Conservation (phyloP, 2,329 filamentous ascomycete species). For the Lasiodiplodia sp. region DNA sequence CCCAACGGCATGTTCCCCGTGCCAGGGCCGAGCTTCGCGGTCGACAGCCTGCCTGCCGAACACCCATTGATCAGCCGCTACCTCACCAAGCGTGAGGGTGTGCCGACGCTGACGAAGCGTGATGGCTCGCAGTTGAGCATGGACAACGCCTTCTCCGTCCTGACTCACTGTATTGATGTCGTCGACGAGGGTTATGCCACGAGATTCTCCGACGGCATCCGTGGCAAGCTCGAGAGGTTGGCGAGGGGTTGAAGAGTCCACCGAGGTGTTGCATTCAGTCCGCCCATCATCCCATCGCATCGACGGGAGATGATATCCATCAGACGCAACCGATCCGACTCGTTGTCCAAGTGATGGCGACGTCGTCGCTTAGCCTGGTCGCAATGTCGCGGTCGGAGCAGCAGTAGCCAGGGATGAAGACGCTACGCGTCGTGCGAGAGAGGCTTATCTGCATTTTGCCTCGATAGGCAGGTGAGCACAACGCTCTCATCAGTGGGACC, state of each 20-base stretch:
- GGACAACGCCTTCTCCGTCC: conserved; percentile 57
- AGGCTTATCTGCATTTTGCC: not conserved
- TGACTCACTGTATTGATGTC: conserved; percentile 61
- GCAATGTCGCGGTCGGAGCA: not conserved
- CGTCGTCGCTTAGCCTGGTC: not conserved
- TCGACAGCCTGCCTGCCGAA: conserved; percentile 59
- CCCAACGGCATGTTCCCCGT: conserved; percentile 48
- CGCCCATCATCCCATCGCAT: not conserved
- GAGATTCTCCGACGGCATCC: conserved; percentile 62
- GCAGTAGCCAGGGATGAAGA: not conserved
- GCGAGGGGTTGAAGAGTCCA: conserved; percentile 38
- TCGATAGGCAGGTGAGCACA: conserved; percentile 2
- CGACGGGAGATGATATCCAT: not conserved
- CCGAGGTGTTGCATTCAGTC: not conserved
- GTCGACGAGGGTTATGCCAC: conserved; percentile 61
- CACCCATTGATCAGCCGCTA: conserved; percentile 60
- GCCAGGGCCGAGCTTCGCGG: conserved; percentile 53
- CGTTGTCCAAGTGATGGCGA: not conserved
- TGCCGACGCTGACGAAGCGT: conserved; percentile 59
- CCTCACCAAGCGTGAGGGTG: conserved; percentile 60
- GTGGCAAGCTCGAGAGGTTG: conserved; percentile 59
- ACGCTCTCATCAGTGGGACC: not conserved
- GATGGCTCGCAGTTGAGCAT: conserved; percentile 58
- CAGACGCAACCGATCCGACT: not conserved
- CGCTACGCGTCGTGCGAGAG: not conserved